Evolutionary conservation across 2,329 filamentous ascomycete genomes (phyloP), one percentile per base, ranked within the genome.

Genomic region (Akanthomyces uredinophilus): DNA sequence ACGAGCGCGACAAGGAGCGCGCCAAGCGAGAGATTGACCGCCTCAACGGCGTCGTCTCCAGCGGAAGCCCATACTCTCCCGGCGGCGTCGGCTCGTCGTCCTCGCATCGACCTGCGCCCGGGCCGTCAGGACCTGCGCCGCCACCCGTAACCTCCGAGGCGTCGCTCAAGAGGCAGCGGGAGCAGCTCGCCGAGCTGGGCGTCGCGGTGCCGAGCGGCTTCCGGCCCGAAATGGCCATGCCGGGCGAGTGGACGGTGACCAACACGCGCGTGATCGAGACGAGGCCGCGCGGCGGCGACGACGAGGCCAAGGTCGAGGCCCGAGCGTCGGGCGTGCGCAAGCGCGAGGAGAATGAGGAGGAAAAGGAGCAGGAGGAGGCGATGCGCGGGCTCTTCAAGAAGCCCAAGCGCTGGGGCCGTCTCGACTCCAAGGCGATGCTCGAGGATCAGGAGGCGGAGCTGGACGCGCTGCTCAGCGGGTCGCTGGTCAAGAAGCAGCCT

Each of bases 131-230:
- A 16, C 63, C 55, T 3, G 60, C 64, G 29, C 54, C 63, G 16
- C 63, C 69, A 5, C 64, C 81, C 2, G 29, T 44, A 16, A 14
- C 50, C 20, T 82, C 83, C 1, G 76, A 86, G 22, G 83, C 87
- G 10, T 89, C 96, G 66, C 80, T 91, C 61, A 94, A 94, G 74
- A 83, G 83, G 60, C 95, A 99, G 76, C 84, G 96, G 70, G 88
- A 92, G 65, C 92, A 98, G 74, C 80, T 99, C 13, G 92, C 89
- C 5, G 90, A 89, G 41, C 83, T 99, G 81, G 95, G 95, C 0
- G 87, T 99, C 54, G 85, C 87, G 52, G 84, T 98, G 60, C 95
- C 95, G 0, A 87, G 91, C 50, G 87, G 90, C 66, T 87, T 91
- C 62, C 82, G 91, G 63, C 81, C 83, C 2, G 91, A 95, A 64